A percentile compares a stretch with the other conserved stretches of the same genome.
These are phyloP conservation scores for Penicillium sp. DNA, from an alignment of 2,329 filamentous ascomycete genomes.

Conservation along the genomic window DNA sequence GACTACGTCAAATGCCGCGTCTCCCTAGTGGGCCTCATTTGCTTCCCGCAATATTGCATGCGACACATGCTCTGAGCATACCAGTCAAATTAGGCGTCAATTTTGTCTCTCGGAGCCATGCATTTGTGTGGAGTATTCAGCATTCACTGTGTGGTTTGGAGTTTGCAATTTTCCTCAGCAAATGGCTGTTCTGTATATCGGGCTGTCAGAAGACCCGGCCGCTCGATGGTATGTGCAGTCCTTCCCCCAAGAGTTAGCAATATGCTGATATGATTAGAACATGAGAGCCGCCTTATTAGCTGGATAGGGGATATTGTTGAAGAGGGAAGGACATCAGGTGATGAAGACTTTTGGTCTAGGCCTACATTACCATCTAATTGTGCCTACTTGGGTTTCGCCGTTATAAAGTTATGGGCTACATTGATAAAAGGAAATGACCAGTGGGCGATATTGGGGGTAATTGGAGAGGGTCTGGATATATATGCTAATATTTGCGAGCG, in stretches of 20 bases:
- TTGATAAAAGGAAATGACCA: conserved; percentile 34
- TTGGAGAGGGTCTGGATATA: conserved; percentile 41
- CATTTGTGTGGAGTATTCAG: conserved; percentile 26
- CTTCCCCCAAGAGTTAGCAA: not conserved
- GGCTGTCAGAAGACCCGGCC: not conserved
- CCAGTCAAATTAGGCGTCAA: conserved; percentile 25
- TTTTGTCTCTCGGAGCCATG: conserved; percentile 19
- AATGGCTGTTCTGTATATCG: conserved; percentile 22
- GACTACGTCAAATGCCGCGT: conserved; percentile 48
- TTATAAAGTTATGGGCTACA: not conserved
- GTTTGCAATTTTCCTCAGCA: conserved; percentile 23
- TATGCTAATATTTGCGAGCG: conserved; percentile 11
- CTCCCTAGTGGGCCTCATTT: conserved; percentile 53
- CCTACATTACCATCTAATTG: conserved; percentile 6
- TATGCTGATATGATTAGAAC: conserved; percentile 3
- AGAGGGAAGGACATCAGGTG: conserved; percentile 16
- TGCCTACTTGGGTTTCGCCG: not conserved
- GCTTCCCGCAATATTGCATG: conserved; percentile 62
- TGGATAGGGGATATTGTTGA: conserved; percentile 25
- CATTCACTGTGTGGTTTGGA: conserved; percentile 26
- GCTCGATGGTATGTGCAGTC: conserved; percentile 7
- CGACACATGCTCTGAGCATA: conserved; percentile 65
- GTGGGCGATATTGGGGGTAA: conserved; percentile 45
- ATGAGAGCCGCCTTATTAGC: conserved; percentile 13
- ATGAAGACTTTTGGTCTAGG: conserved; percentile 10